Conservation (phyloP, 1,139 yeast species). For the Candida sp. region DNA sequence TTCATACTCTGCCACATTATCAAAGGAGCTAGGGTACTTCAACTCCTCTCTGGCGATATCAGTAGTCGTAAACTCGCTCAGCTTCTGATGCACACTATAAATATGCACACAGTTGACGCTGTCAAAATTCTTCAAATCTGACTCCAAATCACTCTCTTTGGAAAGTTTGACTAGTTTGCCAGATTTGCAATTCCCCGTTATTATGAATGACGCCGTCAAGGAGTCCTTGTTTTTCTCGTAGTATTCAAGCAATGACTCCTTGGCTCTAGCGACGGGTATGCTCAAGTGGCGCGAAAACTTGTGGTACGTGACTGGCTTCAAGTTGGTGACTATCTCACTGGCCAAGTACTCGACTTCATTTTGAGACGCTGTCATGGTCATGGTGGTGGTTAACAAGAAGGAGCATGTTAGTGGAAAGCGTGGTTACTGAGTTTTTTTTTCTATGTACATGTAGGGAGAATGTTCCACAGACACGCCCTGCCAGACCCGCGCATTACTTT, state of each 20-base stretch:
- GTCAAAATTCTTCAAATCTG: conserved; percentile 22
- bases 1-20: conserved; percentile 23
- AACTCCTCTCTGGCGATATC: conserved; percentile 37
- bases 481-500: not conserved
- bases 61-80: conserved; percentile 17
- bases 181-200: conserved; percentile 26
- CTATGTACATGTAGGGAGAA: too few relatives aligned
- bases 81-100: conserved; percentile 29
- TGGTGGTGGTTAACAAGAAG: conserved; percentile 9
- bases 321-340: conserved; percentile 25
- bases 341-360: conserved; percentile 36
- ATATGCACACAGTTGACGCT: conserved; percentile 32
- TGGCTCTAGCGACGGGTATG: conserved; percentile 34
- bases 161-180: conserved; percentile 23
- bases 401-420: not conserved
- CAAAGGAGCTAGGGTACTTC: conserved; percentile 22
- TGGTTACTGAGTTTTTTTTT: not conserved
- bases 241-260: conserved; percentile 32
- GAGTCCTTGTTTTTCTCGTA: conserved; percentile 34
- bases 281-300: conserved; percentile 29
- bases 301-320: conserved; percentile 33
- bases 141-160: conserved; percentile 20
- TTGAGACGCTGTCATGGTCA: conserved; percentile 40
- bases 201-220: conserved; percentile 37
- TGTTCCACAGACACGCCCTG: not conserved